Conservation (phyloP, 2,329 filamentous ascomycete genomes). For the Ascochyta pisi region DNA sequence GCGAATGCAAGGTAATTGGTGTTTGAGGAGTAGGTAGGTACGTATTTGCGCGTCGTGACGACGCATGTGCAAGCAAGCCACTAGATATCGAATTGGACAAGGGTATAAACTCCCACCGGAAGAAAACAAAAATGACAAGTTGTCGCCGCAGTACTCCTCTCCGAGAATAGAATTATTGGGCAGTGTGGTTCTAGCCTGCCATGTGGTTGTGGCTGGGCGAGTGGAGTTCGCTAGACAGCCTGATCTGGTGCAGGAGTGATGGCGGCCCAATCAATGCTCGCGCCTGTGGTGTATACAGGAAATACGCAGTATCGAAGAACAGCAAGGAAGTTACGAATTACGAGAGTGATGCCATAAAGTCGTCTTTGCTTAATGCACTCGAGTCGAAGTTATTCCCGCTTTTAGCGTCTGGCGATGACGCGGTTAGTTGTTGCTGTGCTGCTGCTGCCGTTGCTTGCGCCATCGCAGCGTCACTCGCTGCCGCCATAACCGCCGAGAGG, state of each 20-base stretch:
- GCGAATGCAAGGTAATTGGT: too few species aligned
- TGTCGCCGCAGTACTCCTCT: not conserved
- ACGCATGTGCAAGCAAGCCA: conserved; percentile 1
- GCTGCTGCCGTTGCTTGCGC: conserved; percentile 46
- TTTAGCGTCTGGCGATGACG: conserved; percentile 26
- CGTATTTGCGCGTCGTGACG: not conserved
- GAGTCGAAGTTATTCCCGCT: conserved; percentile 23
- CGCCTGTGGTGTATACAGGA: not conserved
- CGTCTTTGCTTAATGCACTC: conserved; percentile 19
- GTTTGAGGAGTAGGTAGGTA: too few species aligned
- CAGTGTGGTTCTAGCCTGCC: not conserved
- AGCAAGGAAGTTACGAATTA: not conserved
- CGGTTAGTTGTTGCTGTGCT: conserved; percentile 39
- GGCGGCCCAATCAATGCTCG: not conserved
- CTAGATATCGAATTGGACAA: not conserved
- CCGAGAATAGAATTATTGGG: not conserved
- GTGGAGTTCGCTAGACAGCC: not conserved
- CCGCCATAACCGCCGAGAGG: conserved; percentile 46
- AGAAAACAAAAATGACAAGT: not conserved
- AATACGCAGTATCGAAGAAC: not conserved
- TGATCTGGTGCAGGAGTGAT: not conserved
- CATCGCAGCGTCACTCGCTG: conserved; percentile 45
- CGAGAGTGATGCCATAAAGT: conserved; percentile 17
- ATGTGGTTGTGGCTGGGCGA: too few species aligned
- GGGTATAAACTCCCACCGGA: conserved; percentile 17